phyloP scores from a whole-genome alignment of 176 grass and related monocot genomes.

The Avena eriantha region DNA sequence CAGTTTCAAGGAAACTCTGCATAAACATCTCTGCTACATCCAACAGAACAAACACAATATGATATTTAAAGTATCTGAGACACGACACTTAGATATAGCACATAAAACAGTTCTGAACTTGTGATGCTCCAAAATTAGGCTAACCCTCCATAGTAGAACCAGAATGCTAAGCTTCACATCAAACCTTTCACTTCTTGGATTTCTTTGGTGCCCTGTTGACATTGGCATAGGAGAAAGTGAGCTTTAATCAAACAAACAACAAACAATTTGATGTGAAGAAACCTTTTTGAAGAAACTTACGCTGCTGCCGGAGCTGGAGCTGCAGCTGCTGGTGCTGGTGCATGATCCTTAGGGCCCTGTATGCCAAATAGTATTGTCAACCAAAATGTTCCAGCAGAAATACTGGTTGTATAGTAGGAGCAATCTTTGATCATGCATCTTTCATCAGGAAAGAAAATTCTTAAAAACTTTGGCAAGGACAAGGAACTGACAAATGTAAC shows the following conservation, averaged over 20 bases:
- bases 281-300: background rate
- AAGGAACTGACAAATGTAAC: background rate
- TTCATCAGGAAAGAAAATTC: background rate
- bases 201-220: slow-evolving; percentile 55
- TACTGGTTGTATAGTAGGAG: background rate
- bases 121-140: slow-evolving; percentile 36
- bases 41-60: background rate
- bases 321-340: background rate
- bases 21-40: slow-evolving; percentile 44
- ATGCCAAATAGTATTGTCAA: background rate
- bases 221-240: background rate
- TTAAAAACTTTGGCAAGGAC: background rate
- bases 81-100: slow-evolving; percentile 22
- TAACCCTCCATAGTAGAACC: slow-evolving; percentile 27
- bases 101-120: slow-evolving; percentile 34
- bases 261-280: background rate
- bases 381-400: background rate
- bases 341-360: slow-evolving; percentile 34
- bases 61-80: slow-evolving; percentile 40
- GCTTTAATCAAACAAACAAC: background rate
- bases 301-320: background rate
- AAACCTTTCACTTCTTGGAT: slow-evolving; percentile 56
- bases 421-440: background rate
- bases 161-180: slow-evolving; percentile 39
- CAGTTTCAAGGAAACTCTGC: slow-evolving; percentile 11